Percentiles rank a stretch among this genome's conserved stretches.
Conservation (phyloP, 306 rosid genomes). For the Adenanthera pavonina region DNA sequence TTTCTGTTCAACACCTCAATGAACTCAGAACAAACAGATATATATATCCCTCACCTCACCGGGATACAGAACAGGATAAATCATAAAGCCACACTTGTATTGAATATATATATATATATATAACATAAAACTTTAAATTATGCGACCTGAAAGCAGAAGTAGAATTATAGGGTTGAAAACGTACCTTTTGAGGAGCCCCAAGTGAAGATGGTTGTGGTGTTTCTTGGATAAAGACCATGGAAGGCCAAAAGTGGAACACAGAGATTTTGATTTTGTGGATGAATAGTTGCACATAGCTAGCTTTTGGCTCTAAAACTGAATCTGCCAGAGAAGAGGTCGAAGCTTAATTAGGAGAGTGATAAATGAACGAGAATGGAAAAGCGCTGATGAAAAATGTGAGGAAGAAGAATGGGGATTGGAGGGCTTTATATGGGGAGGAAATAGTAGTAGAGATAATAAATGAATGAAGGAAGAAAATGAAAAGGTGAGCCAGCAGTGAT, state of each 20-base stretch:
- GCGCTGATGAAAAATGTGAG: slow-evolving; percentile 4
- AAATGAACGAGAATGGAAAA: slow-evolving; percentile 11
- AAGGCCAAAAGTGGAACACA: slow-evolving; percentile 35
- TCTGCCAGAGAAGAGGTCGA: neutral
- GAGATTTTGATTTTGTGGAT: slow-evolving; percentile 35
- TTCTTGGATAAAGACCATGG: slow-evolving; percentile 44
- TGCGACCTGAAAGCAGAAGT: too few species aligned
- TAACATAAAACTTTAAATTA: too few species aligned
- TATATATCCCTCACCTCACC: neutral
- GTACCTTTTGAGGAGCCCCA: slow-evolving; percentile 63
- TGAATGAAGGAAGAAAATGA: neutral
- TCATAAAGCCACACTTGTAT: too few species aligned
- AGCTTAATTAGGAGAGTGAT: neutral
- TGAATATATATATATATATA: too few species aligned
- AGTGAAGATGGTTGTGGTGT: slow-evolving; percentile 41
- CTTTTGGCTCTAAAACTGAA: neutral
- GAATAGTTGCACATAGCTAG: slow-evolving; percentile 53
- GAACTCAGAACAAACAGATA: neutral
- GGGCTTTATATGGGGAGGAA: slow-evolving; percentile 43
- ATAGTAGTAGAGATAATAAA: slow-evolving; percentile 13
- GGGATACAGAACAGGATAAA: too few species aligned
- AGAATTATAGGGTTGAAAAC: neutral
- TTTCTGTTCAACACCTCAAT: slow-evolving; percentile 47
- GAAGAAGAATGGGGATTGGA: slow-evolving; percentile 36
- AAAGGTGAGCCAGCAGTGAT: slow-evolving; percentile 40